phyloP scores from a whole-genome alignment of 768 basidiomycete species.

The Lentinus tigrinus region DNA sequence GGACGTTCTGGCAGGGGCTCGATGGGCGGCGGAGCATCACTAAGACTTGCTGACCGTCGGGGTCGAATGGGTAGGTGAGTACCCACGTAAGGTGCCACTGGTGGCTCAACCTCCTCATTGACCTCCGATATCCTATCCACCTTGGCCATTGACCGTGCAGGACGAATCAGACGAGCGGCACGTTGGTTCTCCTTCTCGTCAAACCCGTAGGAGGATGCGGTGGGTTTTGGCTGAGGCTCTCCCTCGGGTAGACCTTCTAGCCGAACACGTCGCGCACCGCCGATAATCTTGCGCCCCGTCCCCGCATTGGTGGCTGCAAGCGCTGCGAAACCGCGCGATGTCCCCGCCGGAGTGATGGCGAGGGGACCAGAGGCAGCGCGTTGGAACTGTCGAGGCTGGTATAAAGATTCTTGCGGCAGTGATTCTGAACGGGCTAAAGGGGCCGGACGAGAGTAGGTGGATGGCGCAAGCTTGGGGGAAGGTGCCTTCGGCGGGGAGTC shows the following conservation, averaged over 20 bases:
- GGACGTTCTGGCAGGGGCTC: conserved; percentile 4
- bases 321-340: conserved; percentile 28
- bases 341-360: conserved; percentile 29
- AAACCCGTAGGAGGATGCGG: conserved; percentile 7
- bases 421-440: conserved; percentile 71
- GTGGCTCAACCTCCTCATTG: conserved; percentile 16
- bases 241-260: conserved; percentile 30
- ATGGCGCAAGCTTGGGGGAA: conserved; percentile 37
- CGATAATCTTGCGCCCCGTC: conserved; percentile 19
- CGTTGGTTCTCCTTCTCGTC: conserved; percentile 42
- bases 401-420: conserved; percentile 39
- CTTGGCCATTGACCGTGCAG: conserved; percentile 9
- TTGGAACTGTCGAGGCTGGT: conserved; percentile 54
- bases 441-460: conserved; percentile 33
- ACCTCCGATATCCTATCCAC: conserved; percentile 17
- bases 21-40: conserved; percentile 40
- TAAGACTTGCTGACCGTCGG: conserved; percentile 75
- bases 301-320: conserved; percentile 16
- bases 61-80: conserved; percentile 45
- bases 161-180: conserved; percentile 13
- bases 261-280: conserved; percentile 27
- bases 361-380: conserved; percentile 65
- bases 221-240: conserved; percentile 36
- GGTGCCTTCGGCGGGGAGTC: conserved; percentile 32
- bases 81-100: conserved; percentile 9